These are phyloP conservation scores for Saccharomycopsis selenospora DNA, from an alignment of 805 yeast genomes.

Conservation along the genomic window DNA sequence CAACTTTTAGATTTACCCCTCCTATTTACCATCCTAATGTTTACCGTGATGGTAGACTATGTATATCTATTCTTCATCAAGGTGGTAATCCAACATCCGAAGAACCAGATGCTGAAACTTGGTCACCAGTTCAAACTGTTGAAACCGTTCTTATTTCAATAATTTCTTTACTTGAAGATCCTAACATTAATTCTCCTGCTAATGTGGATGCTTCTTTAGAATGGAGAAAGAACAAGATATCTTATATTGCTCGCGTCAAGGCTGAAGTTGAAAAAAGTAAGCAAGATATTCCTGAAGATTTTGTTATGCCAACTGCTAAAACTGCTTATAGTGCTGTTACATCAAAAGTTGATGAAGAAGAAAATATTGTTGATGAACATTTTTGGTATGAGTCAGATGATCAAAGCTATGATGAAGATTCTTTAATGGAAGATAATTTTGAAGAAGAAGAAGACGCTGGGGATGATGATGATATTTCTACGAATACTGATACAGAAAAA, in stretches of 20 bases:
- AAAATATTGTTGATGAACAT: conserved; percentile 66
- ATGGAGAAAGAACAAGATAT: conserved; percentile 74
- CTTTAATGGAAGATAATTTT: conserved; percentile 41
- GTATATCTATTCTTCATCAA: conserved; percentile 87
- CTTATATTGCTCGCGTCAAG: conserved; percentile 65
- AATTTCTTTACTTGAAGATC: conserved; percentile 86
- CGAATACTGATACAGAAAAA: not conserved
- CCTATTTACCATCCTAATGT: conserved; percentile 94
- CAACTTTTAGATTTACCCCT: conserved; percentile 86
- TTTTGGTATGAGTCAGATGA: conserved; percentile 79
- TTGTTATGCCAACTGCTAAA: conserved; percentile 68
- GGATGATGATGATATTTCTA: conserved; percentile 37
- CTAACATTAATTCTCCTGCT: conserved; percentile 89
- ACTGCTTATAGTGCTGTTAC: conserved; percentile 42
- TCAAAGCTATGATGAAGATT: conserved; percentile 53
- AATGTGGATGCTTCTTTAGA: conserved; percentile 93
- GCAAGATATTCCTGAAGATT: conserved; percentile 81
- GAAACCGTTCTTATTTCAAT: conserved; percentile 86
- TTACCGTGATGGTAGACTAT: conserved; percentile 85
- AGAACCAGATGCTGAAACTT: conserved; percentile 88
- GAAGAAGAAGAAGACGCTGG: conserved; percentile 56
- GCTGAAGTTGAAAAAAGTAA: conserved; percentile 80
- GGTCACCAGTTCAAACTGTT: conserved; percentile 92
- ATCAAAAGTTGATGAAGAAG: conserved; percentile 31
- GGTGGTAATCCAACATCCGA: conserved; percentile 87